Percentiles rank a stretch among this genome's conserved stretches.
Conservation (phyloP, 179 eudicot species). For the Beta lomatogona region DNA sequence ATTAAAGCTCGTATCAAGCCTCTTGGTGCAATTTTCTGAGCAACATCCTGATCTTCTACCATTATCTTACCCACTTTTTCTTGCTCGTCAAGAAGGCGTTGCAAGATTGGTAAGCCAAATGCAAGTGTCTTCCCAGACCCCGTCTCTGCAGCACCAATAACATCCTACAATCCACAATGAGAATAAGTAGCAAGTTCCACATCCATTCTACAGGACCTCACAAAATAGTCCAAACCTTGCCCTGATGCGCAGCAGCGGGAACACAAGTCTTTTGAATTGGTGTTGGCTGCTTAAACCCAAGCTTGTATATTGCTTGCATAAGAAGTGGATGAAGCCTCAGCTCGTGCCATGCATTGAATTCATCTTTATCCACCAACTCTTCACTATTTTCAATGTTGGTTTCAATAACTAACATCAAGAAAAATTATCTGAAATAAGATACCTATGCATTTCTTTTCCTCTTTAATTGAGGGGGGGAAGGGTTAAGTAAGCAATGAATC, state of each 20-base stretch:
- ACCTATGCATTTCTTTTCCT: too few species aligned
- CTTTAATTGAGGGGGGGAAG: not conserved
- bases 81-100: conserved; percentile 89
- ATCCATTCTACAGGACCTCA: not conserved
- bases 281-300: conserved; percentile 86
- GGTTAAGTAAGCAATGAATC: not conserved
- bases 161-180: conserved; percentile 59
- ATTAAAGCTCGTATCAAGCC: conserved; percentile 74
- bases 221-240: conserved; percentile 60
- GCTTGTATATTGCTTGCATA: conserved; percentile 76
- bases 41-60: conserved; percentile 48
- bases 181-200: conserved; percentile 1
- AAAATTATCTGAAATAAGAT: not conserved
- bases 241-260: conserved; percentile 98
- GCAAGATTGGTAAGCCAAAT: conserved; percentile 94
- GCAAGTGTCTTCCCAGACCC: conserved; percentile 99
- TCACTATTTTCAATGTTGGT: conserved; percentile 40
- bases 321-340: conserved; percentile 87
- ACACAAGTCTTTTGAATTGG: conserved; percentile 94
- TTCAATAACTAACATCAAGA: conserved; percentile 33
- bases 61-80: conserved; percentile 64
- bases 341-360: conserved; percentile 84
- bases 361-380: conserved; percentile 57
- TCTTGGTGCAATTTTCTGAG: conserved; percentile 57
- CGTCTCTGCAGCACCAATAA: conserved; percentile 97